Percentiles rank a stretch among this genome's conserved stretches.
phyloP scores from a whole-genome alignment of 352 stramenopile genomes.

The Aphanomyces stellatus region DNA sequence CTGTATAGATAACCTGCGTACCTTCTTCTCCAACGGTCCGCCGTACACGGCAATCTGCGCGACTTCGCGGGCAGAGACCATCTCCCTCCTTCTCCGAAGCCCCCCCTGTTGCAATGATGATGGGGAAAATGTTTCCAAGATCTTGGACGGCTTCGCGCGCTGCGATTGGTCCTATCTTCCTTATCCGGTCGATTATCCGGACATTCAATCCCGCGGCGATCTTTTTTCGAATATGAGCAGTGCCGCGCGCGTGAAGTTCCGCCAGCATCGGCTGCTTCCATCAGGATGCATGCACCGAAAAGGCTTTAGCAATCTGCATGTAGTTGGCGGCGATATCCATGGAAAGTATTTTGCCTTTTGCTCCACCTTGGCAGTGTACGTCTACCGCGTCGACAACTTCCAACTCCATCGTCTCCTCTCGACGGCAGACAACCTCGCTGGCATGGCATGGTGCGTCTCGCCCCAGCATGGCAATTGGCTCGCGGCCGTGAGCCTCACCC shows the following conservation, averaged over 20 bases:
- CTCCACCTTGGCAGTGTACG: constrained; percentile 16
- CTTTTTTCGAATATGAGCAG: too few relatives aligned
- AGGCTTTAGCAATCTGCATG: constrained; percentile 7
- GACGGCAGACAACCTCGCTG: constrained; percentile 13
- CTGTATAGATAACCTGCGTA: constrained; percentile 16
- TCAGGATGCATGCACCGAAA: constrained; percentile 19
- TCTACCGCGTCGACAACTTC: background rate
- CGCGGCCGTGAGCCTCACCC: background rate
- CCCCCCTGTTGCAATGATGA: background rate
- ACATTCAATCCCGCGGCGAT: background rate
- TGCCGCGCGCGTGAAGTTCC: background rate
- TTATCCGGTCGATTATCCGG: background rate
- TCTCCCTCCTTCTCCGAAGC: constrained; percentile 18
- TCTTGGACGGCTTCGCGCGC: background rate
- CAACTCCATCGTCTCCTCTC: constrained; percentile 9
- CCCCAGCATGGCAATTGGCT: background rate
- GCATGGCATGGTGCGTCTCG: background rate
- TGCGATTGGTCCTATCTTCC: background rate
- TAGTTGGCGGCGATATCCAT: constrained; percentile 3
- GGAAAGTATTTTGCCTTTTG: constrained; percentile 17
- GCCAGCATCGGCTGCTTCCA: constrained; percentile 11
- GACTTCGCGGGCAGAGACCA: constrained; percentile 62
- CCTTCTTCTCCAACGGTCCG: constrained; percentile 53
- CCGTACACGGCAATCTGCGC: constrained; percentile 44
- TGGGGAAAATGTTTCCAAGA: background rate